Conservation (phyloP, 2,329 filamentous ascomycete species). For the Stachybotrys elegans region DNA sequence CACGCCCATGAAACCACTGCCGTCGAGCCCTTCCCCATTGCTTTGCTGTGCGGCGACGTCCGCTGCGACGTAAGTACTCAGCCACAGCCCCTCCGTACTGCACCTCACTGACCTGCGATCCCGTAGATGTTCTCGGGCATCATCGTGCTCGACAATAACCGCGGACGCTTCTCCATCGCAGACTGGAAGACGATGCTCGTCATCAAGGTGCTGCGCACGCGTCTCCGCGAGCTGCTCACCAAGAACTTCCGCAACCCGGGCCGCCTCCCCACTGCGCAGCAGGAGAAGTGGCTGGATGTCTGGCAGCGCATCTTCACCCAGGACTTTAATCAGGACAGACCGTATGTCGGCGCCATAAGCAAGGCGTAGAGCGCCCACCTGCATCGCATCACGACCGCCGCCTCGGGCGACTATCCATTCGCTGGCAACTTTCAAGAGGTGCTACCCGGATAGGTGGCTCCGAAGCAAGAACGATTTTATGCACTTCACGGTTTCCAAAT, state of each 20-base stretch:
- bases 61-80: conserved; percentile 67
- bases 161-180: conserved; percentile 73
- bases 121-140: conserved; percentile 77
- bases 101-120: conserved; percentile 1
- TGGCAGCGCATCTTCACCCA: conserved; percentile 67
- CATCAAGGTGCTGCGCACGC: conserved; percentile 72
- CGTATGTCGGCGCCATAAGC: conserved; percentile 15
- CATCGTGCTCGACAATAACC: conserved; percentile 80
- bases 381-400: too few relatives aligned
- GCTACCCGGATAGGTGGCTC: too few relatives aligned
- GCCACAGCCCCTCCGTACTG: background rate
- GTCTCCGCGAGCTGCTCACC: conserved; percentile 71
- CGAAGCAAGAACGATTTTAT: too few relatives aligned
- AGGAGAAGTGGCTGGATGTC: conserved; percentile 68
- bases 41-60: conserved; percentile 81
- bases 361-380: conserved; percentile 20
- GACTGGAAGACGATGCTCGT: conserved; percentile 90
- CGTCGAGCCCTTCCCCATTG: conserved; percentile 75
- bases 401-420: too few relatives aligned
- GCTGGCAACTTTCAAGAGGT: too few relatives aligned
- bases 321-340: conserved; percentile 33
- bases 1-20: conserved; percentile 87
- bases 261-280: conserved; percentile 57
- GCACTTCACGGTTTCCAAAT: too few relatives aligned
- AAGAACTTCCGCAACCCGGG: conserved; percentile 65